phyloP scores from a whole-genome alignment of 345 rosid genomes.

The Litchi chinensis region DNA sequence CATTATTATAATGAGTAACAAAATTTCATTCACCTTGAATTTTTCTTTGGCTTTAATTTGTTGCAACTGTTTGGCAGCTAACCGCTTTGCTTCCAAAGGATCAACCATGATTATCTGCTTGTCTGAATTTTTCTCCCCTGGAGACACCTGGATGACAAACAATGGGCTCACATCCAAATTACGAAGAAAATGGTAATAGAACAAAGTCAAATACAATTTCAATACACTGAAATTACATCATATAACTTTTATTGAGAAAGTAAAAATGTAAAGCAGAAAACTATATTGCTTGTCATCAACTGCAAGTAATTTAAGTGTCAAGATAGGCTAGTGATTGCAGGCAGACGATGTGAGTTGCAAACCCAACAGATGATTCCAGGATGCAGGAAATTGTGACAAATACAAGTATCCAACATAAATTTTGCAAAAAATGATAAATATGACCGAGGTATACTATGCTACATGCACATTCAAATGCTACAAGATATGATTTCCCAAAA shows the following conservation, averaged over 20 bases:
- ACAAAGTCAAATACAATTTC: neutral
- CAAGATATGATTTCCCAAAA: neutral
- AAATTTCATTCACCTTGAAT: conserved; percentile 46
- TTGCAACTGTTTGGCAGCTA: conserved; percentile 79
- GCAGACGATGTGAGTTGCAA: no score
- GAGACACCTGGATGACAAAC: conserved; percentile 42
- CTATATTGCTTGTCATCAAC: neutral
- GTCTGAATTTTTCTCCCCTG: conserved; percentile 35
- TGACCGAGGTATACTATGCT: neutral
- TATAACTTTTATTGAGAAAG: neutral
- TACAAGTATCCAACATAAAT: neutral
- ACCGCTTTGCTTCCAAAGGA: conserved; percentile 82
- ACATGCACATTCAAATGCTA: neutral
- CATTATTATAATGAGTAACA: neutral
- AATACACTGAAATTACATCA: neutral
- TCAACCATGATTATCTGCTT: conserved; percentile 80
- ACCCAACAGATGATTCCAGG: neutral
- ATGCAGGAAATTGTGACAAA: neutral
- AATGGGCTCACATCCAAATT: neutral
- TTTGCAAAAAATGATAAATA: neutral
- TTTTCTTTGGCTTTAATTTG: conserved; percentile 64
- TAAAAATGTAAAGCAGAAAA: neutral
- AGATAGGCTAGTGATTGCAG: neutral
- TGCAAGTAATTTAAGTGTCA: neutral
- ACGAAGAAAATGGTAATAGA: neutral